phyloP scores from a whole-genome alignment of 2,329 filamentous ascomycete genomes.

The Penicillium freii region DNA sequence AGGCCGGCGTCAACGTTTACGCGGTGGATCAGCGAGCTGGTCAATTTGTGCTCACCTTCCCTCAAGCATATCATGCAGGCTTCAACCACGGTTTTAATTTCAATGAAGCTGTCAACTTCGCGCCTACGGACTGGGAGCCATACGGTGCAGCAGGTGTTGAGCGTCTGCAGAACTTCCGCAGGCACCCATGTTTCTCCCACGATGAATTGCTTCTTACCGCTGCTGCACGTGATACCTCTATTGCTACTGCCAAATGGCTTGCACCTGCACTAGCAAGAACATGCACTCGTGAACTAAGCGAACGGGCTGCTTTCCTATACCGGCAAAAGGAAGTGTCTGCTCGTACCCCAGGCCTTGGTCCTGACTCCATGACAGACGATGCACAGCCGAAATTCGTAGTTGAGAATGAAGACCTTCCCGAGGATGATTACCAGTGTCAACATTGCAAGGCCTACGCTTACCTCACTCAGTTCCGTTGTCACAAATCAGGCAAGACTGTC shows the following conservation, averaged over 20 bases:
- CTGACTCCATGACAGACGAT: slow-evolving; percentile 43
- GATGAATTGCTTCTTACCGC: slow-evolving; percentile 93
- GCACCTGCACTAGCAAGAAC: slow-evolving; percentile 81
- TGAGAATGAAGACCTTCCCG: slow-evolving; percentile 72
- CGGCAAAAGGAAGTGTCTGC: slow-evolving; percentile 59
- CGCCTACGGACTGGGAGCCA: slow-evolving; percentile 91
- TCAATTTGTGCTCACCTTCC: slow-evolving; percentile 94
- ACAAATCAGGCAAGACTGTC: slow-evolving; percentile 74
- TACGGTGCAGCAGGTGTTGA: slow-evolving; percentile 84
- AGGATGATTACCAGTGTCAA: slow-evolving; percentile 88
- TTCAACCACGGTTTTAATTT: slow-evolving; percentile 99
- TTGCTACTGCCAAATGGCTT: slow-evolving; percentile 93
- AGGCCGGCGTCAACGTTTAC: slow-evolving; percentile 88
- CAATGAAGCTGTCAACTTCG: slow-evolving; percentile 98
- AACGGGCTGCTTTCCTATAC: slow-evolving; percentile 66
- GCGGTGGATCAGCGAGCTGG: slow-evolving; percentile 94
- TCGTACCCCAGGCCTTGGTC: slow-evolving; percentile 56
- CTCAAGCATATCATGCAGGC: slow-evolving; percentile 93
- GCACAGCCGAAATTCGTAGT: slow-evolving; percentile 64
- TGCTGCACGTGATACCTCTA: slow-evolving; percentile 73
- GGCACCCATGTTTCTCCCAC: slow-evolving; percentile 95
- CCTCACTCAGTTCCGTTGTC: slow-evolving; percentile 84
- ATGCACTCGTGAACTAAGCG: slow-evolving; percentile 66
- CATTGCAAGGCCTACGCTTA: slow-evolving; percentile 93
- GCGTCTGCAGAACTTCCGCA: slow-evolving; percentile 78